Evolutionary conservation across 2,329 filamentous ascomycete genomes (phyloP).

Genomic region (Tolypocladium cylindrosporum): DNA sequence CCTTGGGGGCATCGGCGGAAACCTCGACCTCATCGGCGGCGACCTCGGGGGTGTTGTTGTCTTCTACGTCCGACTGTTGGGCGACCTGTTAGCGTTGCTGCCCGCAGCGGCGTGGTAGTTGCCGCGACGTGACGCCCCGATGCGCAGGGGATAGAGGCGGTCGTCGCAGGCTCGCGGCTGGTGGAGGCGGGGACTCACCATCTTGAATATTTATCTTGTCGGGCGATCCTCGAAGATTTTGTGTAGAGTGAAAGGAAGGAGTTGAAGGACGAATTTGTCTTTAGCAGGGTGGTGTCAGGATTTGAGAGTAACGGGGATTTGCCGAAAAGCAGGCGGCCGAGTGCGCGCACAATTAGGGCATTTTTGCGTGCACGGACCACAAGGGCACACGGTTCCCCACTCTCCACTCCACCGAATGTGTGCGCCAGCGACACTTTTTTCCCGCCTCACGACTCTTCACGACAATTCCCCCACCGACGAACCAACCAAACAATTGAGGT

Average conservation of each 20-base stretch:
- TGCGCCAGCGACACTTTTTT: constrained; percentile 5
- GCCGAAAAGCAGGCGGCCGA: constrained; percentile 21
- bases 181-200: constrained; percentile 36
- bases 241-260: constrained; percentile 21
- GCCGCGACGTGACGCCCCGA: neutral
- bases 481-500: constrained; percentile 23
- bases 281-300: constrained; percentile 19
- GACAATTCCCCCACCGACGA: neutral
- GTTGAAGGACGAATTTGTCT: constrained; percentile 15
- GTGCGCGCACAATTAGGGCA: constrained; percentile 31
- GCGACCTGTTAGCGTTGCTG: constrained; percentile 5
- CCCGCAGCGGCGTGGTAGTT: neutral
- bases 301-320: constrained; percentile 23
- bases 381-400: constrained; percentile 23
- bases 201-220: constrained; percentile 48
- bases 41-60: constrained; percentile 80
- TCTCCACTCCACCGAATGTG: neutral
- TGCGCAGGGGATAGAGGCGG: too few relatives aligned
- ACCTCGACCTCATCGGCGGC: constrained; percentile 86
- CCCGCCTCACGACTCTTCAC: neutral
- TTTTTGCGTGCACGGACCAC: constrained; percentile 32
- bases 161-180: neutral
- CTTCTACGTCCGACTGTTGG: constrained; percentile 98
- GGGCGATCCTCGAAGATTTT: constrained; percentile 59
- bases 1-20: constrained; percentile 80